A percentile compares a stretch with the other conserved stretches of the same genome.
phyloP scores from a whole-genome alignment of 2,329 filamentous ascomycete species.

The Xylariaceae sp. region DNA sequence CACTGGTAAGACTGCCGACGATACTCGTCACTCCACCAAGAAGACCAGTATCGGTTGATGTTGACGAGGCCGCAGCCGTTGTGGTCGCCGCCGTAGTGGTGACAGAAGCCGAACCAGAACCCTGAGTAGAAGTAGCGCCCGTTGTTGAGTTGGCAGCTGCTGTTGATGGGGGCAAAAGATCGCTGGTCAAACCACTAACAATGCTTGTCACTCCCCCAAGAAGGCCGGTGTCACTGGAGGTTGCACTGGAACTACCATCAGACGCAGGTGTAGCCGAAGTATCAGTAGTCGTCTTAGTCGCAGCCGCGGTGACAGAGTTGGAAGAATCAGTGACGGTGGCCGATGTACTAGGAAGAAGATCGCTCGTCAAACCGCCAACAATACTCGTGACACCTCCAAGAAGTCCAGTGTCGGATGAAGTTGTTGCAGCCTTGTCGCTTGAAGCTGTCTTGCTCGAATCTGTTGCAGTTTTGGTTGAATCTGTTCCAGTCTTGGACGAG shows the following conservation, averaged over 20 bases:
- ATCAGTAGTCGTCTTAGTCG: conserved; percentile 7
- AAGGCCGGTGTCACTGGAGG: conserved; percentile 18
- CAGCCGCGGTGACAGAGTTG: not conserved
- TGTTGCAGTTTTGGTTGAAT: not conserved
- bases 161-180: conserved; percentile 6
- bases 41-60: conserved; percentile 18
- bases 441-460: not conserved
- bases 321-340: conserved; percentile 18
- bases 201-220: conserved; percentile 6
- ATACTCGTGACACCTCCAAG: conserved; percentile 6
- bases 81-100: conserved; percentile 1
- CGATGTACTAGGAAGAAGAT: conserved; percentile 6
- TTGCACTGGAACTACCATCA: no score
- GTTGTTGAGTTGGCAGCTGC: conserved; percentile 18
- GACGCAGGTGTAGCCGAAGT: conserved; percentile 15
- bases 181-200: conserved; percentile 6
- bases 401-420: conserved; percentile 13
- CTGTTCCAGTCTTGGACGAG: not conserved
- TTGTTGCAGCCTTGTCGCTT: conserved; percentile 1
- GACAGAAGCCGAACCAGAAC: conserved; percentile 6
- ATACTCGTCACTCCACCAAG: conserved; percentile 6
- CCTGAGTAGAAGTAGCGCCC: not conserved
- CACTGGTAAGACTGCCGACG: not conserved
- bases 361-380: conserved; percentile 6
- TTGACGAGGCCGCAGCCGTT: conserved; percentile 11